Conservation (phyloP, 257 asterid genomes). For the Ilex aquifolium region DNA sequence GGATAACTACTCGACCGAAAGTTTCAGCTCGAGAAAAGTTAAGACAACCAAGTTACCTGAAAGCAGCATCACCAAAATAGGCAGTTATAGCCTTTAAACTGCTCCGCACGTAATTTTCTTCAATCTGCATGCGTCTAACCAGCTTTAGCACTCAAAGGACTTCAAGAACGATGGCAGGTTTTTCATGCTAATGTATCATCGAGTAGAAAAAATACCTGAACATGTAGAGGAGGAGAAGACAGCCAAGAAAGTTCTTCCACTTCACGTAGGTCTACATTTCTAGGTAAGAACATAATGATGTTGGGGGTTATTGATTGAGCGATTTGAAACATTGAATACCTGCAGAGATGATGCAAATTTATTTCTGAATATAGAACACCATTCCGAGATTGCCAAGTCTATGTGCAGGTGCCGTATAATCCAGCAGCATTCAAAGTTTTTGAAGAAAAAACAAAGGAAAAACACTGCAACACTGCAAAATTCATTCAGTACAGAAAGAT, state of each 20-base stretch:
- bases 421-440: background rate
- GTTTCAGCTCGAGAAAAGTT: background rate
- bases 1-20: background rate
- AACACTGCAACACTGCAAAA: background rate
- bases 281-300: constrained; percentile 76
- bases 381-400: background rate
- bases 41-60: constrained; percentile 1
- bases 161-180: background rate
- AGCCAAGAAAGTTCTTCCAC: constrained; percentile 70
- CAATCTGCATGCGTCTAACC: constrained; percentile 42
- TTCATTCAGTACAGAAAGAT: background rate
- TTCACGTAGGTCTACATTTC: constrained; percentile 55
- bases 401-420: background rate
- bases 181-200: background rate
- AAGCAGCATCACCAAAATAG: constrained; percentile 45
- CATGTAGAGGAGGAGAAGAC: constrained; percentile 69
- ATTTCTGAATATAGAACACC: background rate
- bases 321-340: constrained; percentile 59
- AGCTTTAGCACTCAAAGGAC: constrained; percentile 1
- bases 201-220: constrained; percentile 35
- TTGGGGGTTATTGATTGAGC: constrained; percentile 66
- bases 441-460: background rate
- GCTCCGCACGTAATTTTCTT: constrained; percentile 47
- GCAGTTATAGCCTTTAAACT: constrained; percentile 50
- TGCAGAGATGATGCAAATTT: constrained; percentile 22